Conservation (phyloP, 257 asterid species). For the Solanum boliviense region DNA sequence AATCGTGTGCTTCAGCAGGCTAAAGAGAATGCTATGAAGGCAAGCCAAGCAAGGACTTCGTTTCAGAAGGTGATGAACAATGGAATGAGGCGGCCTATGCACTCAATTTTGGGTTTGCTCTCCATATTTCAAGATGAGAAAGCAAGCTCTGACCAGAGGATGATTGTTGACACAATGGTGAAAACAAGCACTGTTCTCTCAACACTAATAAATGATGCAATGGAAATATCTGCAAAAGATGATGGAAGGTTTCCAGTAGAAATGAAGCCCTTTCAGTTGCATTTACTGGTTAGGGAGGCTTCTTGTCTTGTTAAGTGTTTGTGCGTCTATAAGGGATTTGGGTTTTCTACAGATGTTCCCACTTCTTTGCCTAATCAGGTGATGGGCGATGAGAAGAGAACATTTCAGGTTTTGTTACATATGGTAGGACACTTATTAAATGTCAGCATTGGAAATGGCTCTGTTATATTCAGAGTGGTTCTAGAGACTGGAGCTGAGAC, state of each 20-base stretch:
- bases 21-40: constrained; percentile 32
- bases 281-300: constrained; percentile 25
- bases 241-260: constrained; percentile 34
- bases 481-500: constrained; percentile 18
- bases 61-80: constrained; percentile 39
- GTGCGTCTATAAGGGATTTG: constrained; percentile 24
- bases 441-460: constrained; percentile 18
- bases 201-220: constrained; percentile 27
- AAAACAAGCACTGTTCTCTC: constrained; percentile 28
- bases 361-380: constrained; percentile 27
- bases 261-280: constrained; percentile 23
- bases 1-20: constrained; percentile 28
- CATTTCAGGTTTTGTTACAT: constrained; percentile 34
- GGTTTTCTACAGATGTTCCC: constrained; percentile 23
- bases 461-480: constrained; percentile 25
- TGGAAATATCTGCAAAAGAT: constrained; percentile 38
- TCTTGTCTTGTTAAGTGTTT: constrained; percentile 34
- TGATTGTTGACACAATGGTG: constrained; percentile 23
- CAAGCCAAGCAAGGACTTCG: constrained; percentile 31
- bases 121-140: constrained; percentile 19
- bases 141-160: constrained; percentile 23
- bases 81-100: constrained; percentile 44
- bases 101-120: constrained; percentile 28
- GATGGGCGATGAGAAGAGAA: constrained; percentile 35
- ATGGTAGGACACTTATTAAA: constrained; percentile 37